Evolutionary conservation across 1,284 basidiomycete species (phyloP), one percentile per base, ranked within the genome.

Genomic region (Porphyrellus sp.): DNA sequence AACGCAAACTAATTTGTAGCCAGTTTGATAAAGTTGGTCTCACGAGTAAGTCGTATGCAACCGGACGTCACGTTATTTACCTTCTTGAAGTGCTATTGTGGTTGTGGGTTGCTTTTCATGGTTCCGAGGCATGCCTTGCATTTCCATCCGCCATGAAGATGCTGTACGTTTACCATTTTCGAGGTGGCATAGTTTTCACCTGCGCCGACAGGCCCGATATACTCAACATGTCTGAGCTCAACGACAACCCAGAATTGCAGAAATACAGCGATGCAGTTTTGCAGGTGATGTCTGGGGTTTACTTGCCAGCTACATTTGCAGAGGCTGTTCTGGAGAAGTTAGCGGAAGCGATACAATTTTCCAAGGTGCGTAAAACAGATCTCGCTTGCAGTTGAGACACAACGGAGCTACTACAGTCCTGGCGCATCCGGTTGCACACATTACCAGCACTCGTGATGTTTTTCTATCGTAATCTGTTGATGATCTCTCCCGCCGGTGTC

Each of bases 21-120:
- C 60, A 83, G 74, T 96, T 96, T 68, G 93, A 97, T 72, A 93
- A 90, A 74, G 83, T 91, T 51, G 87, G 89, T 12, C 72, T 91
- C 52, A 88, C 88, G 21, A 71, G 88, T 89, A 68, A 63, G 82
- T 68, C 46, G 15, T 39, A 37, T 40, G 21, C 49, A 53, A 23
- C 38, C 27, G n/a, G 25, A 52, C 46, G 16, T 52, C 33, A 46
- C 37, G 42, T 30, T 40, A 15, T 46, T 63, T 63, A 57, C 57
- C 46, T 47, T 37, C 33, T n/a, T 51, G 41, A 56, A 89, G 87
- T 91, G 55, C 67, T 93, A 24, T 79, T 86, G 59, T 91, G 87
- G 88, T 76, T 92, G 44, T 93, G 89, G 90, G 72, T 81, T 27
- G 80, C 80, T 34, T 81, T 83, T 27, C 82, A 90, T 70, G 78